A percentile compares a stretch with the other conserved stretches of the same genome.
These are phyloP conservation scores for Neltuma alba DNA, from an alignment of 306 rosid species.

Conservation along the genomic window DNA sequence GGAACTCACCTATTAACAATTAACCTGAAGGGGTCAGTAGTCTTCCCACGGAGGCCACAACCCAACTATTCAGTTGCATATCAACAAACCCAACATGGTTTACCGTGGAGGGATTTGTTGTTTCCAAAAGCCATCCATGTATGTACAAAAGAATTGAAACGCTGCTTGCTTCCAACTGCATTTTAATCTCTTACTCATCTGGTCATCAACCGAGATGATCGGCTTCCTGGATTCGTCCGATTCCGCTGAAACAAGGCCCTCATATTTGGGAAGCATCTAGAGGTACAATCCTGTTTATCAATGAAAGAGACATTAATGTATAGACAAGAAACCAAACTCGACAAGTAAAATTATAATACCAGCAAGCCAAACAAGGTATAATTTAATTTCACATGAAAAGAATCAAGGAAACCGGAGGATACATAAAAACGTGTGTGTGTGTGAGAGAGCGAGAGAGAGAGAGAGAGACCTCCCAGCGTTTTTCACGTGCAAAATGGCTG, in stretches of 20 bases:
- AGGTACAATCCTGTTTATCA: constrained; percentile 36
- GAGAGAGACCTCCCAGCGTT: constrained; percentile 47
- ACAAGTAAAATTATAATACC: not conserved
- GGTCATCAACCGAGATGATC: constrained; percentile 38
- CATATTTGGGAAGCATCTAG: constrained; percentile 39
- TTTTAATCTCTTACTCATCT: constrained; percentile 32
- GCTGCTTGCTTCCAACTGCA: constrained; percentile 17
- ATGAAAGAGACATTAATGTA: not conserved
- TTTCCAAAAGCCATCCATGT: constrained; percentile 13
- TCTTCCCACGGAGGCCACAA: constrained; percentile 5
- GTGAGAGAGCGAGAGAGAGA: not conserved
- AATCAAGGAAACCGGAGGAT: not conserved
- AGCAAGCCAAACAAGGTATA: constrained; percentile 15
- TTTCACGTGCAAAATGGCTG: constrained; percentile 34
- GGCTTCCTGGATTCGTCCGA: constrained; percentile 45
- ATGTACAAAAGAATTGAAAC: constrained; percentile 6
- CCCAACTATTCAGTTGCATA: not conserved
- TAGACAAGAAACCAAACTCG: not conserved
- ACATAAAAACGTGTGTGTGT: not conserved
- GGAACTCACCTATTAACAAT: not conserved
- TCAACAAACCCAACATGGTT: not conserved
- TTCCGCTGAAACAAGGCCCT: constrained; percentile 33
- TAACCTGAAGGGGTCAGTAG: not conserved
- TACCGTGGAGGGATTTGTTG: not conserved
- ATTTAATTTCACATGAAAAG: not conserved